Evolutionary conservation across 129 eudicot species (phyloP), one percentile per base, ranked within the genome.

Genomic region (Pseudognaphalium luteoalbum): DNA sequence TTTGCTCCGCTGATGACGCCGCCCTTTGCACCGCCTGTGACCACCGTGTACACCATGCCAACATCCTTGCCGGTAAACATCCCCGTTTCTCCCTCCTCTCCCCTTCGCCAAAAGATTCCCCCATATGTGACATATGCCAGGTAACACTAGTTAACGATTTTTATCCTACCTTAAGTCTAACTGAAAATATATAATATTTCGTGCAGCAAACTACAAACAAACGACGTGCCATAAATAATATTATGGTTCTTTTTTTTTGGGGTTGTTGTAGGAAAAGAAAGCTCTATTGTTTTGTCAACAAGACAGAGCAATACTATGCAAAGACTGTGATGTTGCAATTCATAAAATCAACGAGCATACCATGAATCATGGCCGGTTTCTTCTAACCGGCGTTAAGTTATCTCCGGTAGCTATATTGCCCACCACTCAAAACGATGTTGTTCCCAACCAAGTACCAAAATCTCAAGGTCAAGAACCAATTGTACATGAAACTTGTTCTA

Each of bases 21-120:
- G 90, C 97, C 74, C 89, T 91, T 7, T 91, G 97, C 80, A 7
- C 77, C 79, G 83, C 85, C 83, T 91, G 97, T 58, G 97, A 91
- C 86, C 92, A 78, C 84, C 88, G 92, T 9, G 91, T 91, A 84
- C 97, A 91, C 81, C 88, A 89, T 56, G 97, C 96, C 76, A 91
- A 91, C 73, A 89, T 82, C 57, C 91, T 91, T 33, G 97, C 97
- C 47, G 83, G 90, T 14, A 91, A 89, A 78, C 97, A 91, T 84
- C 96, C 80, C 1, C 89, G 97, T 15, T 91, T 85, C 87, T 77
- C 97, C 52, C 91, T 91, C 81, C 83, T 83, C 80, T 89, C 68
- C 10, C 96, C 96, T 60, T 69, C 92, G 17, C 81, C 89, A 15
- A 81, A 86, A 78, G 82, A 83, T 28, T 25, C 72, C 76, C 87